Conservation (phyloP, 306 rosid genomes). For the Alnus glutinosa region DNA sequence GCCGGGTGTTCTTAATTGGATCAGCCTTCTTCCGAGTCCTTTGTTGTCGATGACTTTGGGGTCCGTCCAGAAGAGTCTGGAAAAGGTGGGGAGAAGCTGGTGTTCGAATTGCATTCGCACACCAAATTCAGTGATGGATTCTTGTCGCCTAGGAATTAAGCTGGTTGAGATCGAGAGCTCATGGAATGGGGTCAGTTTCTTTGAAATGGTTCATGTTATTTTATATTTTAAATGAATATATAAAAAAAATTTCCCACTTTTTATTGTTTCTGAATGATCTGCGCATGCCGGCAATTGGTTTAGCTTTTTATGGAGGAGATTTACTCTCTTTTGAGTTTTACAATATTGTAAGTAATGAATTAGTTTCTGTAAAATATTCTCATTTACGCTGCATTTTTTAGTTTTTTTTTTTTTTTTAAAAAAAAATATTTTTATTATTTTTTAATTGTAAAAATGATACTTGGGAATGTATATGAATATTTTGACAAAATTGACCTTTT, state of each 20-base stretch:
- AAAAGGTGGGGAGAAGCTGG: constrained; percentile 60
- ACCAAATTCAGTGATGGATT: constrained; percentile 94
- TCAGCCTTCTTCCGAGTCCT: constrained; percentile 50
- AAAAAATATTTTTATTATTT: too few relatives aligned
- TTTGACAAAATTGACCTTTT: too few relatives aligned
- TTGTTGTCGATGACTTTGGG: constrained; percentile 82
- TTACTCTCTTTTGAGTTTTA: neutral
- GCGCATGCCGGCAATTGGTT: neutral
- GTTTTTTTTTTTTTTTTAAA: neutral
- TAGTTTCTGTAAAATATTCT: neutral
- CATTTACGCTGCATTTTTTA: neutral
- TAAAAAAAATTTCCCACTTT: neutral
- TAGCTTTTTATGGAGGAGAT: neutral
- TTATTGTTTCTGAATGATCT: neutral
- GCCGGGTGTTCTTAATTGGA: constrained; percentile 58
- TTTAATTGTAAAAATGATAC: too few relatives aligned
- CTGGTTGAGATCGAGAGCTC: constrained; percentile 86
- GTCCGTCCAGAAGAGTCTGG: constrained; percentile 57
- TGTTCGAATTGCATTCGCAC: constrained; percentile 90
- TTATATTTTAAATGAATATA: constrained; percentile 13
- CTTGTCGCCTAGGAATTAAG: constrained; percentile 86
- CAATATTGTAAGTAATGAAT: neutral
- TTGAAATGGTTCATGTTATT: neutral
- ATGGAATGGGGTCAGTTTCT: constrained; percentile 76
- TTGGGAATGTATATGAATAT: too few relatives aligned